These are phyloP conservation scores for Cutaneotrichosporon curvatum DNA, from an alignment of 1,284 basidiomycete genomes.

Conservation along the genomic window DNA sequence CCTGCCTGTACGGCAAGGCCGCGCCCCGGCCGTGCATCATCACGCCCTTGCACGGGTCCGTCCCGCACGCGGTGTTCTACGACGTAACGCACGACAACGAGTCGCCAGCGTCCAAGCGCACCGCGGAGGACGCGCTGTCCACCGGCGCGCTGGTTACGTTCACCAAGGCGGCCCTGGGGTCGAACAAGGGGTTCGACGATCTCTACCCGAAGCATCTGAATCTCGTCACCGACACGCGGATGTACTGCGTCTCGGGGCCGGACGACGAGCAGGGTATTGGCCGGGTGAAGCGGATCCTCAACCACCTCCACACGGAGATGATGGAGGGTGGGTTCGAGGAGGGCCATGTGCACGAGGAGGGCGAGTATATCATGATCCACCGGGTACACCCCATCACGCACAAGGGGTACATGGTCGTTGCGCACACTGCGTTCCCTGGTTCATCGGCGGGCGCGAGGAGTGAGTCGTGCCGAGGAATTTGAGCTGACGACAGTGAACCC, in stretches of 20 bases:
- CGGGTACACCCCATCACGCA: conserved; percentile 84
- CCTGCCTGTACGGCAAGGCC: conserved; percentile 64
- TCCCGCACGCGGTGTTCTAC: conserved; percentile 84
- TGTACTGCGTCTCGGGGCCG: conserved; percentile 58
- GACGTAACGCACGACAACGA: conserved; percentile 96
- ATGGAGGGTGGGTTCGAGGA: conserved; percentile 70
- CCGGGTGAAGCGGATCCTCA: conserved; percentile 71
- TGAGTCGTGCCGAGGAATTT: conserved; percentile 47
- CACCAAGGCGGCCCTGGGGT: conserved; percentile 75
- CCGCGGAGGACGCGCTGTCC: conserved; percentile 85
- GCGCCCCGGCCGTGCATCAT: conserved; percentile 65
- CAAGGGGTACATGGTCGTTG: conserved; percentile 81
- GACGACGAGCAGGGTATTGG: conserved; percentile 56
- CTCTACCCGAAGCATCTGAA: conserved; percentile 86
- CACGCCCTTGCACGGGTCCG: conserved; percentile 70
- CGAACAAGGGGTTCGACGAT: conserved; percentile 92
- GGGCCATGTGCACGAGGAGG: conserved; percentile 91
- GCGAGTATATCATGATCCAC: conserved; percentile 79
- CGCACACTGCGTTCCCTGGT: conserved; percentile 83
- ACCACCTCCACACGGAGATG: conserved; percentile 84
- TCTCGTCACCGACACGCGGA: conserved; percentile 71
- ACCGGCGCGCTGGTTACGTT: conserved; percentile 84
- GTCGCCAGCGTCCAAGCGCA: conserved; percentile 75
- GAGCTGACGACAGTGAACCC: conserved; percentile 58
- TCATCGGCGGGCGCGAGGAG: conserved; percentile 69